Base-by-base conservation (phyloP, 148 eudicot species). In the Amaranthus palmeri region DNA sequence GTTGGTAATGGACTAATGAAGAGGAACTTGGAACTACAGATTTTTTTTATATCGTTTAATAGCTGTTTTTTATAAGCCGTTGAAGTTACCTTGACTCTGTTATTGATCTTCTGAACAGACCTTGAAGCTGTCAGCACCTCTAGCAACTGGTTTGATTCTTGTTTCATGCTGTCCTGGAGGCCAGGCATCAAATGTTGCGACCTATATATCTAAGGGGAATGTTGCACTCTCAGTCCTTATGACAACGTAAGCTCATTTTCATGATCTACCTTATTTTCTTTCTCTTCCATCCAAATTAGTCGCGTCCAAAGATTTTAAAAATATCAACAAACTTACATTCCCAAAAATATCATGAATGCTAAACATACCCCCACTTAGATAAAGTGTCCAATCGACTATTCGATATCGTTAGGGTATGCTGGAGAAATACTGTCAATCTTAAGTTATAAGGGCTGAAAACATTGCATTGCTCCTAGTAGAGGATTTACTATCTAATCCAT, bases 161-260 rank as follows among this genome's bases (percentile, higher is more conserved):
- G 99, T 96, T 56, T 92, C 99, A 43, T 96, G 99, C 83, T 96
- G 99, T 74, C 99, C 99, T 54, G 99, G 99, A 77, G 99, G 97
- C 73, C 99, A 96, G 80, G 97, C 99, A 77, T 96, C 99, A 76
- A 96, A 96, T 86, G 97, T 96, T 63, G 97, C 99, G 58, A 96
- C 99, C 17, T 96, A 92, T 76, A 96, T 96, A 69, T 87, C 99
- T 8, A 96, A 92, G 78, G 99, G 99, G 79, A 96, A 96, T 73
- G 99, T 96, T 74, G 99, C 99, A 55, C 97, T 96, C 49, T 96
- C 99, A 10, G 99, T 96, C 81, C 97, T 96, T 69, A 96, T 96
- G 97, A 96, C 99, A 71, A 96, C 99, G 99, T 96, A 96, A 92
- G 93, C 77, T 60, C 43, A 44, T 10, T 65, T 72, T 61, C 57